Evolutionary conservation across 2,329 filamentous ascomycete species (phyloP), one percentile per base, ranked within the genome.

Genomic region (Pseudocercospora pini-densiflorae): DNA sequence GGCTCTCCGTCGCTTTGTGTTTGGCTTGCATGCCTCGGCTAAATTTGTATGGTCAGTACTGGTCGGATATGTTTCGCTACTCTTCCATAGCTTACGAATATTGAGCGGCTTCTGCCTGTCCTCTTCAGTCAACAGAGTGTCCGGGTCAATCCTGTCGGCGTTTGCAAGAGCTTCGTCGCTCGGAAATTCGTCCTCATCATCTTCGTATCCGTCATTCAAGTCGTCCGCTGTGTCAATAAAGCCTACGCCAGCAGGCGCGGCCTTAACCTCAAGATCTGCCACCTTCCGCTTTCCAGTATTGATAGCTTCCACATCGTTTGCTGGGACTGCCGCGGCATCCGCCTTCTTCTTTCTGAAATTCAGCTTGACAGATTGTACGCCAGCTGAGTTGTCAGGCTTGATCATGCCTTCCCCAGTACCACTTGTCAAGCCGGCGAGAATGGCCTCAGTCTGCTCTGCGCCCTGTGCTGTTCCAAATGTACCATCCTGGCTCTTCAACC

Each of bases 131-230:
- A 99, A 83, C 33, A 99, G 84, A 9, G 89, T 89, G 75, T 97
- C 91, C 79, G 98, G 95, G 76, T 98, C 93, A 72, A 99, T 95
- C 62, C 97, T 81, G 63, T 96, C 94, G 70, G 96, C 93, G 12
- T 70, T 64, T 66, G 73, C 93, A 91, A 79, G 54, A 55, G 75
- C 74, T 63, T 77, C 77, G 51, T 78, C 74, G 51, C 72, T 75
- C 2, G 77, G 77, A 27, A 79, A 74, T 21, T 77, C 74, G 51
- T 75, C 73, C n/a, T 77, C 75, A 29, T 76, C 74, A 23, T 77
- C 75, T 33, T 78, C 75, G 49, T 76, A 74, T 51, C 84, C 85
- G 67, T 87, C 86, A 61, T 58, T 21, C 29, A 58, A 5, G 33
- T 58, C 55, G n/a, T 43, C 31, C 31, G 31, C 55, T 14, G 55